Percentiles rank a stretch among this genome's conserved stretches.
These are phyloP conservation scores for Ilex asprella DNA, from an alignment of 257 asterid species.

Conservation along the genomic window DNA sequence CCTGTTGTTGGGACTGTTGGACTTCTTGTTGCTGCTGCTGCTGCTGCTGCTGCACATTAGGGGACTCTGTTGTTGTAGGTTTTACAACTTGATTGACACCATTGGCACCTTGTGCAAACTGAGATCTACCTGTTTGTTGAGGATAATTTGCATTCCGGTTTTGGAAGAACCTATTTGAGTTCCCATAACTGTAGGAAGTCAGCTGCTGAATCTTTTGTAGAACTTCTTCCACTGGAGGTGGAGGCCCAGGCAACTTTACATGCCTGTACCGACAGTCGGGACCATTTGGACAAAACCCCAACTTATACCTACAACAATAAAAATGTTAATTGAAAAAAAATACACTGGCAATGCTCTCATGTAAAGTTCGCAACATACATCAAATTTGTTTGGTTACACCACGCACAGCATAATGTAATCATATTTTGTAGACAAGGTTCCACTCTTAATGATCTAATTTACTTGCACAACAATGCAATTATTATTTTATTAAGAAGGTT, in stretches of 20 bases:
- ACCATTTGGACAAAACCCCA: conserved; percentile 98
- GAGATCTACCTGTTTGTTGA: conserved; percentile 62
- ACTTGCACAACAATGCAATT: too few species aligned
- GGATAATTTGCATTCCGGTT: conserved; percentile 53
- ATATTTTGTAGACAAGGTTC: too few species aligned
- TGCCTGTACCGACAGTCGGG: conserved; percentile 97
- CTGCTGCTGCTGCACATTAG: conserved; percentile 37
- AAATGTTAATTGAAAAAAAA: too few species aligned
- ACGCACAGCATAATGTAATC: too few species aligned
- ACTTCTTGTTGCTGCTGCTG: conserved; percentile 29
- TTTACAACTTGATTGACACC: conserved; percentile 43
- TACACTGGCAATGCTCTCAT: too few species aligned
- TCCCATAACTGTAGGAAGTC: conserved; percentile 55
- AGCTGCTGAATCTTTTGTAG: conserved; percentile 90
- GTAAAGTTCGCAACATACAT: too few species aligned
- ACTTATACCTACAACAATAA: conserved; percentile 62
- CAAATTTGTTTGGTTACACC: too few species aligned
- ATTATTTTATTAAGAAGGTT: too few species aligned
- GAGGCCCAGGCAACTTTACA: conserved; percentile 93
- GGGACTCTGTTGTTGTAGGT: conserved; percentile 33
- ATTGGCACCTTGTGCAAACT: conserved; percentile 42
- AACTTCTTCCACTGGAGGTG: conserved; percentile 90
- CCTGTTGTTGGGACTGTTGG: conserved; percentile 54
- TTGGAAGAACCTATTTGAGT: conserved; percentile 57
- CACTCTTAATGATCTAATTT: too few species aligned